Evolutionary conservation across 495 filamentous ascomycete genomes (phyloP), one percentile per base, ranked within the genome.

Genomic region (Penicillium manginii): DNA sequence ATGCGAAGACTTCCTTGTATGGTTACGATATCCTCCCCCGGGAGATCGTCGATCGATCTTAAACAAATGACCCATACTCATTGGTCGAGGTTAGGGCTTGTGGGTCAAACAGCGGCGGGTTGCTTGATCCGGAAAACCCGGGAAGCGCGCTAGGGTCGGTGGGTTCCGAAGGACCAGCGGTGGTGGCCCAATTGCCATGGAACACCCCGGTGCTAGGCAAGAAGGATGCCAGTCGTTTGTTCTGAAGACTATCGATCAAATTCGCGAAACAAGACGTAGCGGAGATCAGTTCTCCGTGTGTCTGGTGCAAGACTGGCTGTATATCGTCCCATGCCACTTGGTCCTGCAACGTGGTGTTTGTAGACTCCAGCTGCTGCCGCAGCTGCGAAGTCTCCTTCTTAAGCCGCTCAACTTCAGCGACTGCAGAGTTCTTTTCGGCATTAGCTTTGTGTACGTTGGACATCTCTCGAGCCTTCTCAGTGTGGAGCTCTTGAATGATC

Each of bases 311-410:
- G 4, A 45, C 18, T 39, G 43, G 55, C 60, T 58, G 45, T 50
- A 62, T 58, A 52, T 62, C 55, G 48, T 58, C 55, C 60, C 45
- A 61, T 32, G 49, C 40, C 48, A 57, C 54, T 31, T 61, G 32
- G 37, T 52, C 59, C 48, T 61, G 48, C 32, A 49, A 46, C 6
- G 50, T 48, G 33, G 59, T 33, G 43, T 57, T 62, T 23, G 37
- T 45, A 43, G 51, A 62, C 32, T 63, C 56, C 19, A 59, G 29
- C 52, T 63, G 48, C 56, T 59, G 52, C 50, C 59, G 48, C 19
- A 59, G 54, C 37, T 59, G 22, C 11, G 17, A 50, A 51, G 47
- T 15, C 32, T 59, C 52, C 5, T 42, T 55, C n/a, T 14, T 7
- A 32, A 63, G 39, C 46, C 26, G 39, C 22, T 59, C 23, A 3